A percentile compares a stretch with the other conserved stretches of the same genome.
Evolutionary conservation across 179 eudicot species (phyloP).

Genomic region (Patellifolia procumbens): DNA sequence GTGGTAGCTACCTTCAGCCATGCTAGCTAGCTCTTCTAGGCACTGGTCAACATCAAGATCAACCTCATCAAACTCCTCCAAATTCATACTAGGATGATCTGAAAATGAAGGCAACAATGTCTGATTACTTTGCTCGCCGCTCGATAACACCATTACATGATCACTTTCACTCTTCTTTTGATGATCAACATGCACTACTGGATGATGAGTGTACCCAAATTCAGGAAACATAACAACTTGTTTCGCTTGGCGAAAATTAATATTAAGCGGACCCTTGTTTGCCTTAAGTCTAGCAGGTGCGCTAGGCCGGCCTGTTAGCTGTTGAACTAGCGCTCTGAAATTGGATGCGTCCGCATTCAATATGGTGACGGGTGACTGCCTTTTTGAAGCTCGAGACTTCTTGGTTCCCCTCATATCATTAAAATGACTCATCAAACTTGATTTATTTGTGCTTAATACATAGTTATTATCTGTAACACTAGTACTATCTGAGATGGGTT

Average conservation of each 20-base stretch:
- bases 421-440: neutral
- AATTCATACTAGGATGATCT: neutral
- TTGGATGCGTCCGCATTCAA: slow-evolving; percentile 38
- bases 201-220: neutral
- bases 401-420: slow-evolving; percentile 18
- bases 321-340: slow-evolving; percentile 44
- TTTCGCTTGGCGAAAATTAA: slow-evolving; percentile 19
- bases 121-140: neutral
- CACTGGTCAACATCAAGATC: slow-evolving; percentile 22
- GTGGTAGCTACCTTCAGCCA: neutral
- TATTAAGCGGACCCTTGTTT: slow-evolving; percentile 24
- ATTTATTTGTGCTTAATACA: neutral
- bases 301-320: slow-evolving; percentile 39
- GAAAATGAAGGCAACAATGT: neutral
- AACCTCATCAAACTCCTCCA: slow-evolving; percentile 16
- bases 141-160: neutral
- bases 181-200: neutral
- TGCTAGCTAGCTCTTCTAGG: slow-evolving; percentile 24
- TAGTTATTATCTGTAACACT: neutral
- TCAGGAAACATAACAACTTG: slow-evolving; percentile 13
- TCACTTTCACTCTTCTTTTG: neutral
- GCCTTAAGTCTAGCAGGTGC: slow-evolving; percentile 9
- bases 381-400: slow-evolving; percentile 32
- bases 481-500: neutral
- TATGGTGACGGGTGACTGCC: slow-evolving; percentile 31